Conservation (phyloP, 1,284 basidiomycete genomes). For the Papiliotrema flavescens region DNA sequence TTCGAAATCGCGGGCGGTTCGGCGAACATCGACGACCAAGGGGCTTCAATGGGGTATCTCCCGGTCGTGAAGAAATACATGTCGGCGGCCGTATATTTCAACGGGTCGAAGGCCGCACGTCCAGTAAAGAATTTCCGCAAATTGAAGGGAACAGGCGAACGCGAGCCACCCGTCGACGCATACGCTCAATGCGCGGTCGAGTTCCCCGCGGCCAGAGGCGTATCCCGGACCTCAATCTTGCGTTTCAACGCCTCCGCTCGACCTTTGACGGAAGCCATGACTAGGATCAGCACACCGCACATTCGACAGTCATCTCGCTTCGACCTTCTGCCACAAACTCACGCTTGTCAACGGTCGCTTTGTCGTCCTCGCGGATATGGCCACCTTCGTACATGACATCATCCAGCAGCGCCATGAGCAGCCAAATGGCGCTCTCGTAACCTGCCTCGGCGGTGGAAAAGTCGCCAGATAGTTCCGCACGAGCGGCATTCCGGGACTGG, state of each 20-base stretch:
- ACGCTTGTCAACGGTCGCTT: constrained; percentile 76
- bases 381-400: constrained; percentile 79
- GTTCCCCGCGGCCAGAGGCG: background rate
- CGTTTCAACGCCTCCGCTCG: constrained; percentile 22
- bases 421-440: constrained; percentile 92
- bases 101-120: too few species aligned
- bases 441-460: constrained; percentile 74
- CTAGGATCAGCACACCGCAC: constrained; percentile 5
- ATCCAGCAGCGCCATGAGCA: constrained; percentile 85
- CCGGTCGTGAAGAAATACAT: too few species aligned
- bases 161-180: too few species aligned
- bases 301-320: background rate
- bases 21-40: too few species aligned
- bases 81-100: too few species aligned
- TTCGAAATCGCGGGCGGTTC: too few species aligned
- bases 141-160: too few species aligned
- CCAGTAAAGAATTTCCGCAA: too few species aligned
- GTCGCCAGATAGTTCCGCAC: constrained; percentile 84
- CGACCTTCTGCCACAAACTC: constrained; percentile 27
- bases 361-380: constrained; percentile 78
- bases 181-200: too few species aligned
- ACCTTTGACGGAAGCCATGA: constrained; percentile 24
- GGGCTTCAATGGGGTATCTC: too few species aligned
- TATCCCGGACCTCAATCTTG: constrained; percentile 19
- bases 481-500: constrained; percentile 88